Conservation (phyloP, 2,329 filamentous ascomycete species). For the Xylariaceae sp. region DNA sequence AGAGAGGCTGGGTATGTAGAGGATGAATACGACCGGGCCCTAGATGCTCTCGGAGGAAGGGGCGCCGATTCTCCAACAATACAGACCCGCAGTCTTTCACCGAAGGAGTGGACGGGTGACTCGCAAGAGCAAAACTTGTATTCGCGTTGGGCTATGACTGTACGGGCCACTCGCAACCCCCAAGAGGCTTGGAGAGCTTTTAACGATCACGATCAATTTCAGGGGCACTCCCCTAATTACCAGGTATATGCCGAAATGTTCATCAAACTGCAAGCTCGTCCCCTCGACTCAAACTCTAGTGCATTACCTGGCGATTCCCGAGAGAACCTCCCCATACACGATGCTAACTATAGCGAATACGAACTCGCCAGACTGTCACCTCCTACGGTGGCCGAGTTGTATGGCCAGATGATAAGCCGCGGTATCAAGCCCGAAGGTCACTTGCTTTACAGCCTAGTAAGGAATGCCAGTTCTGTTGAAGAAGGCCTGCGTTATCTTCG, state of each 20-base stretch:
- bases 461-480: constrained; percentile 51
- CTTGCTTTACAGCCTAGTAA: constrained; percentile 59
- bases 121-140: constrained; percentile 40
- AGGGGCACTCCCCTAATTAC: constrained; percentile 40
- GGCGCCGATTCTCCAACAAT: constrained; percentile 58
- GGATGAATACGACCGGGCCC: constrained; percentile 48
- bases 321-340: constrained; percentile 57
- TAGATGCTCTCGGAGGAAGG: constrained; percentile 58
- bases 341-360: constrained; percentile 63
- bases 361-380: constrained; percentile 65
- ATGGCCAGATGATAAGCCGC: constrained; percentile 56
- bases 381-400: constrained; percentile 61
- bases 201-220: constrained; percentile 21
- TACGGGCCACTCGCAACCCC: constrained; percentile 61
- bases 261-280: constrained; percentile 52
- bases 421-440: constrained; percentile 51
- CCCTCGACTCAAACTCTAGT: constrained; percentile 30
- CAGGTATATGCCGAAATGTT: constrained; percentile 65
- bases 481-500: constrained; percentile 53
- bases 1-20: constrained; percentile 59
- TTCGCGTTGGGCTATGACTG: constrained; percentile 55
- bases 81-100: constrained; percentile 50
- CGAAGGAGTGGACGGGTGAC: constrained; percentile 35
- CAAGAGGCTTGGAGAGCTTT: constrained; percentile 60
- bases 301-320: constrained; percentile 62